Evolutionary conservation across 805 yeast genomes (phyloP), one percentile per base, ranked within the genome.

Genomic region (Wickerhamomyces xylosicus): DNA sequence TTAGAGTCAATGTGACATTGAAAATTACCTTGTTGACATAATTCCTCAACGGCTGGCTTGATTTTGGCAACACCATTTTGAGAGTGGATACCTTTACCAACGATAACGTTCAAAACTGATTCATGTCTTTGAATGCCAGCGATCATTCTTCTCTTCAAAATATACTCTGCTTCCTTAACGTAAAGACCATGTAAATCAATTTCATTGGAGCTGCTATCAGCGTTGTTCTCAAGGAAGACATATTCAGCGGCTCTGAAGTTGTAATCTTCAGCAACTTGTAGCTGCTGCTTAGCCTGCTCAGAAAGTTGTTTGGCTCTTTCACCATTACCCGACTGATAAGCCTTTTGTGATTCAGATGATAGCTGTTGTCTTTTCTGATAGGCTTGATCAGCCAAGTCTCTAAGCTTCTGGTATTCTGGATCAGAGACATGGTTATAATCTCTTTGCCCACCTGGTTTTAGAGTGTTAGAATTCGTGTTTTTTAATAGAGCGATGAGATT

Each of bases 121-220:
- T 85, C 92, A 39, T 72, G 64, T 19, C 74, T 63, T 31, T 54
- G 53, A 14, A 75, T 67, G 39, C 79, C 85, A 20, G 76, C 77
- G n/a, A 70, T 68, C 36, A 90, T 71, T 41, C 97, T 69, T 43
- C 72, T 75, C 48, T 80, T 84, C 47, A 90, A 66, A 37, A 82
- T 74, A 54, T 75, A 81, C 44, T 75, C 74, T 7, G 97, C 96
- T 62, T 90, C 98, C 56, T 79, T 81, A 16, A 90, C 94, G 50
- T 69, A 89, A 22, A 90, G 64, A 0, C 98, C 98, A 58, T 90
- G 98, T 38, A 90, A 67, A 62, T 90, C 97, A 45, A 90, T 86
- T 59, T 90, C 97, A 57, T 85, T 81, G 19, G 69, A 68, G 25
- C 72, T 78, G n/a, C 90, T 79, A 53, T 89, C 97, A 31, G 85